phyloP scores from a whole-genome alignment of 768 basidiomycete genomes.

The Krasilnikovozyma curviuscula region DNA sequence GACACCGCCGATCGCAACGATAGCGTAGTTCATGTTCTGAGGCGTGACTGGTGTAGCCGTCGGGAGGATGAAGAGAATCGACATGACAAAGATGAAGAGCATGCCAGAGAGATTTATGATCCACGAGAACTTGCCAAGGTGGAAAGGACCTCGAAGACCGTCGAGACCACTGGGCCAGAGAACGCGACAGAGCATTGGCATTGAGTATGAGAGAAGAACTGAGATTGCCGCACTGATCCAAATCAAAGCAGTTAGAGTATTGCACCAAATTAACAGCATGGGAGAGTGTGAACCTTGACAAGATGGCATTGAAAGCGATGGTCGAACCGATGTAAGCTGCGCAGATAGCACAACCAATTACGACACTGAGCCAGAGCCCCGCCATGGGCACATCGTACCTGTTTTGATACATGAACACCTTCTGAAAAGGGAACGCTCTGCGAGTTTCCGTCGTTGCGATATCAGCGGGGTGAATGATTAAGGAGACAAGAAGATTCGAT shows the following conservation, averaged over 20 bases:
- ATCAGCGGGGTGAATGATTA: too few relatives aligned
- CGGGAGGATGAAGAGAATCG: constrained; percentile 38
- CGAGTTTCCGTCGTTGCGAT: too few relatives aligned
- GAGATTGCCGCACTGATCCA: constrained; percentile 40
- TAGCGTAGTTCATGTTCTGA: constrained; percentile 41
- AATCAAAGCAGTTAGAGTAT: too few relatives aligned
- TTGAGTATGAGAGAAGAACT: constrained; percentile 41
- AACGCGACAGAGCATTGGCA: constrained; percentile 40
- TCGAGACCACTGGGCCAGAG: constrained; percentile 40
- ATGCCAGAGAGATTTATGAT: constrained; percentile 34
- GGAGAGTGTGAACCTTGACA: too few relatives aligned
- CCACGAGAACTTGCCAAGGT: constrained; percentile 38
- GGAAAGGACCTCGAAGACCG: constrained; percentile 36
- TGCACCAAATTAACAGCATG: too few relatives aligned
- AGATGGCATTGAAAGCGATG: constrained; percentile 32
- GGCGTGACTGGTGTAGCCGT: constrained; percentile 36
- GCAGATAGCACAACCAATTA: constrained; percentile 37
- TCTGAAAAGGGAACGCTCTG: constrained; percentile 35
- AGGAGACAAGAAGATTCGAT: too few relatives aligned
- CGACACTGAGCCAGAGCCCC: constrained; percentile 39
- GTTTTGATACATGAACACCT: constrained; percentile 35
- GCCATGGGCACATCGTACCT: constrained; percentile 37
- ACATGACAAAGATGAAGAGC: constrained; percentile 36
- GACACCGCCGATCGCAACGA: constrained; percentile 36
- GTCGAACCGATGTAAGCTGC: constrained; percentile 41